Evolutionary conservation across 1,139 yeast genomes (phyloP).

Genomic region (Yamadazyma mexicana): DNA sequence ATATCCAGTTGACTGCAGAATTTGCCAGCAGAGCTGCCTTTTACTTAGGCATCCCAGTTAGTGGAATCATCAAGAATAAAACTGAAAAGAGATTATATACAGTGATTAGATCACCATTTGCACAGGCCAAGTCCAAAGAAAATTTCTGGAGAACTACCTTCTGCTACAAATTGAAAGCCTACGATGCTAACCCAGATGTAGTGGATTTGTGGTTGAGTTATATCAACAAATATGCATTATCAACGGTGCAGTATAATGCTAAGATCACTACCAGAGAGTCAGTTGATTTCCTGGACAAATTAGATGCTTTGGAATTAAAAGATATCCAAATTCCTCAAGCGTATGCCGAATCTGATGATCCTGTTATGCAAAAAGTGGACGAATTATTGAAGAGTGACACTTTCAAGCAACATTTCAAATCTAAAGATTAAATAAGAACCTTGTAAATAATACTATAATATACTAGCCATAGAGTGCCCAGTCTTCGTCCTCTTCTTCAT

Average conservation of each 20-base stretch:
- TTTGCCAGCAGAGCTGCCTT: slow-evolving; percentile 89
- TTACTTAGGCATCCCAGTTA: slow-evolving; percentile 83
- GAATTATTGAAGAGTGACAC: slow-evolving; percentile 60
- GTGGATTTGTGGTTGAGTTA: slow-evolving; percentile 82
- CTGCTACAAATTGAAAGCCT: slow-evolving; percentile 69
- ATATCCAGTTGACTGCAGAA: slow-evolving; percentile 75
- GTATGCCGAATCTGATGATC: slow-evolving; percentile 47
- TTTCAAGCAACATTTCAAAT: slow-evolving; percentile 48
- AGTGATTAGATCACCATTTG: slow-evolving; percentile 90
- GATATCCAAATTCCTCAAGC: slow-evolving; percentile 37
- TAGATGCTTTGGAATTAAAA: slow-evolving; percentile 27
- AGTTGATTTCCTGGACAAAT: slow-evolving; percentile 38
- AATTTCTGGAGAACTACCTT: slow-evolving; percentile 89
- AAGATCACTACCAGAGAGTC: slow-evolving; percentile 62
- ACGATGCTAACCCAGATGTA: slow-evolving; percentile 84
- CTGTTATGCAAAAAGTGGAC: slow-evolving; percentile 69
- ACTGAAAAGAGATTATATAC: slow-evolving; percentile 83
- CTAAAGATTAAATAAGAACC: slow-evolving; percentile 5
- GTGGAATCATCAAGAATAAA: slow-evolving; percentile 54
- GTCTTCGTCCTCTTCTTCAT: slow-evolving; percentile 66
- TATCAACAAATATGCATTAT: slow-evolving; percentile 71
- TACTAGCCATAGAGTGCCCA: slow-evolving; percentile 74
- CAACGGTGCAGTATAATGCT: slow-evolving; percentile 84
- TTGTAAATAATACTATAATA: slow-evolving; percentile 4
- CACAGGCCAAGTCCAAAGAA: slow-evolving; percentile 91